Conservation (phyloP, 768 basidiomycete genomes). For the Rhodosporidiobolus odoratus region DNA sequence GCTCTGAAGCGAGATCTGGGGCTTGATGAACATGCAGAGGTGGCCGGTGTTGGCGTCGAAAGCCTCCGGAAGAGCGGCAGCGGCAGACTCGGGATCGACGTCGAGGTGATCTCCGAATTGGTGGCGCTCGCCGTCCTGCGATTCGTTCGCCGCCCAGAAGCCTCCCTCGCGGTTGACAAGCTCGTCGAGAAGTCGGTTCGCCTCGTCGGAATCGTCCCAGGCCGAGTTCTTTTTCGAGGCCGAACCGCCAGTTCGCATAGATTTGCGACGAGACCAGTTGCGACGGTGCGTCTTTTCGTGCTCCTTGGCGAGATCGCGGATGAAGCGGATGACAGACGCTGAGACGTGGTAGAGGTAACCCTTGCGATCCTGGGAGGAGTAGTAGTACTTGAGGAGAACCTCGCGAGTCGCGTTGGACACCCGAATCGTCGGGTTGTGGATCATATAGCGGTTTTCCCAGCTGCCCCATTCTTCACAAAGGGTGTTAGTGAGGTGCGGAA, state of each 20-base stretch:
- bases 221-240: not conserved
- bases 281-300: slow-evolving; percentile 17
- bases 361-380: slow-evolving; percentile 63
- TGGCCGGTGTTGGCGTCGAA: slow-evolving; percentile 56
- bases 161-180: slow-evolving; percentile 19
- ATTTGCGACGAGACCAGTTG: slow-evolving; percentile 9
- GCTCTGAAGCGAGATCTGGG: slow-evolving; percentile 75
- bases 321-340: slow-evolving; percentile 79
- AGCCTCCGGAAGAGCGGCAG: slow-evolving; percentile 42
- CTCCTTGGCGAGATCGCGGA: slow-evolving; percentile 68
- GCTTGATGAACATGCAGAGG: slow-evolving; percentile 80
- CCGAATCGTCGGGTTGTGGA: slow-evolving; percentile 76
- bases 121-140: not conserved
- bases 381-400: slow-evolving; percentile 84
- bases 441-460: slow-evolving; percentile 86
- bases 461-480: slow-evolving; percentile 61
- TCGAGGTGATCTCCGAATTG: slow-evolving; percentile 28
- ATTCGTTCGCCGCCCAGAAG: slow-evolving; percentile 10
- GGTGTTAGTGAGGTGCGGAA: slow-evolving; percentile 29
- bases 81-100: slow-evolving; percentile 34
- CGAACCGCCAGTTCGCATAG: slow-evolving; percentile 2
- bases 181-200: slow-evolving; percentile 32
- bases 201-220: slow-evolving; percentile 21
- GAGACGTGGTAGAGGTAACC: slow-evolving; percentile 62
- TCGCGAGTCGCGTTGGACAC: slow-evolving; percentile 50